These are phyloP conservation scores for Aschersonia sp. DNA, from an alignment of 2,329 filamentous ascomycete species.

Conservation along the genomic window DNA sequence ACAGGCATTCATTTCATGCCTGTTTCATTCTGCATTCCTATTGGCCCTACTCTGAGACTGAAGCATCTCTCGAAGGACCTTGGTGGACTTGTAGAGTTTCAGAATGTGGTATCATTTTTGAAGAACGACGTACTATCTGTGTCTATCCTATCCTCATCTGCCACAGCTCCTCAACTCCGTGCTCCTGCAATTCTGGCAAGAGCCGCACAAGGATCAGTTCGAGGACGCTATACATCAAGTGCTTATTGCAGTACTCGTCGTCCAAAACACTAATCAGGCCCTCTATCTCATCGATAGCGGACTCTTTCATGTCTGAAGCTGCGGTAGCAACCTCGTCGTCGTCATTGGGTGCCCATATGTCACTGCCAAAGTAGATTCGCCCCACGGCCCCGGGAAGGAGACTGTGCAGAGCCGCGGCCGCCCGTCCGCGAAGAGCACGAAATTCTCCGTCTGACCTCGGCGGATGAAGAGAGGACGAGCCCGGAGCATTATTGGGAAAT, in stretches of 20 bases:
- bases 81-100: too few species aligned
- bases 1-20: too few species aligned
- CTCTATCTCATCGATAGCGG: slow-evolving; percentile 43
- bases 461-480: slow-evolving; percentile 44
- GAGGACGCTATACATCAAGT: slow-evolving; percentile 68
- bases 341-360: slow-evolving; percentile 11
- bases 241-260: slow-evolving; percentile 84
- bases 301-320: slow-evolving; percentile 17
- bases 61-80: too few species aligned
- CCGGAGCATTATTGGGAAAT: slow-evolving; percentile 74
- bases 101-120: too few species aligned
- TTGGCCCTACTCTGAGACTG: too few species aligned
- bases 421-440: slow-evolving; percentile 47
- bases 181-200: slow-evolving; percentile 69
- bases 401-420: slow-evolving; percentile 43
- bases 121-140: too few species aligned
- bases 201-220: slow-evolving; percentile 71
- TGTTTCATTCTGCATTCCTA: too few species aligned
- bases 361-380: slow-evolving; percentile 34
- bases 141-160: slow-evolving; percentile 45
- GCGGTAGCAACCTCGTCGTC: slow-evolving; percentile 6
- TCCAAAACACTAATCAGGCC: slow-evolving; percentile 58
- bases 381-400: slow-evolving; percentile 31
- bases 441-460: slow-evolving; percentile 45
- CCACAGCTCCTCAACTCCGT: slow-evolving; percentile 56